Evolutionary conservation across 106 monocot genomes (phyloP).

Genomic region (Posidonia australis): DNA sequence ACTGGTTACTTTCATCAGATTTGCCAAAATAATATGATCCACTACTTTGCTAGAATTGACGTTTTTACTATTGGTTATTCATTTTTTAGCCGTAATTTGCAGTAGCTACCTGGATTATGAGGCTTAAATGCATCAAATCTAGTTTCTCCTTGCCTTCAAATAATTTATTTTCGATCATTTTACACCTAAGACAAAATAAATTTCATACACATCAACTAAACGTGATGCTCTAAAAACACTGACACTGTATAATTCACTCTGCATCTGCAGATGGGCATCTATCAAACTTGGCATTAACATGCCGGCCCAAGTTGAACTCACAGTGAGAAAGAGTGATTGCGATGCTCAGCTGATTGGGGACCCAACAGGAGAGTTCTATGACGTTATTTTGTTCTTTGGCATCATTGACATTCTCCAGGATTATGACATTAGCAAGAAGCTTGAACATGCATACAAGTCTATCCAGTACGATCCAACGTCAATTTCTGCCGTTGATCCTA

Average conservation of each 20-base stretch:
- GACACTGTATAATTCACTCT: too few relatives aligned
- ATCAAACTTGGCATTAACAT: slow-evolving; percentile 60
- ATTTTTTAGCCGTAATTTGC: too few relatives aligned
- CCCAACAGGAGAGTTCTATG: slow-evolving; percentile 51
- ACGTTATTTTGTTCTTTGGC: slow-evolving; percentile 64
- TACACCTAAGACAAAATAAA: too few relatives aligned
- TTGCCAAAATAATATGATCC: too few relatives aligned
- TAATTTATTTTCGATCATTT: too few relatives aligned
- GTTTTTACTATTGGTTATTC: too few relatives aligned
- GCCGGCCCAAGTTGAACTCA: slow-evolving; percentile 54
- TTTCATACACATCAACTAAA: too few relatives aligned
- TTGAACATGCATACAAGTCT: slow-evolving; percentile 88
- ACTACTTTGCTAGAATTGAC: too few relatives aligned
- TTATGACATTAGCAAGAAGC: slow-evolving; percentile 93
- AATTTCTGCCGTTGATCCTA: slow-evolving; percentile 87
- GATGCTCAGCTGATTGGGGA: slow-evolving; percentile 51
- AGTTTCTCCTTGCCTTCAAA: too few relatives aligned
- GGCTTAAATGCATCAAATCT: too few relatives aligned
- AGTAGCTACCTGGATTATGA: too few relatives aligned
- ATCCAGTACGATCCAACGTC: slow-evolving; percentile 70
- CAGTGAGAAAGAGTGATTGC: slow-evolving; percentile 30
- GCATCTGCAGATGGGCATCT: slow-evolving; percentile 21
- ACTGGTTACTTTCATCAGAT: neutral
- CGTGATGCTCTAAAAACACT: too few relatives aligned
- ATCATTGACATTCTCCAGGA: slow-evolving; percentile 94